Evolutionary conservation across 1,284 basidiomycete species (phyloP).

Genomic region (Apiotrichum sp.): DNA sequence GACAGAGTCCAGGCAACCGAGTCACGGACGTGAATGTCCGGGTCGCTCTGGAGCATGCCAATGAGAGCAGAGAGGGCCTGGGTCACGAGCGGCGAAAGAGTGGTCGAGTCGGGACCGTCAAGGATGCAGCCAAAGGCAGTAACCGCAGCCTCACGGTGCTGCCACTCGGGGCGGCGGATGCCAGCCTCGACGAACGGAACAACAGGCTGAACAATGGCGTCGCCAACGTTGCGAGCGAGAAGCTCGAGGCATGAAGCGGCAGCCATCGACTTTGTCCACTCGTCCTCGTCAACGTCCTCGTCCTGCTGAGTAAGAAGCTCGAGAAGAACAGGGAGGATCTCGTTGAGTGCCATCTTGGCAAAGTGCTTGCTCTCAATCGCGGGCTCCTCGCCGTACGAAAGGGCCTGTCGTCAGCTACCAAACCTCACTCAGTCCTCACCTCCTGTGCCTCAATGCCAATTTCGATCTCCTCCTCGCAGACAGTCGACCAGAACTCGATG

Average conservation of each 20-base stretch:
- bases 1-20: conserved; percentile 98
- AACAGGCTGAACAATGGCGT: conserved; percentile 82
- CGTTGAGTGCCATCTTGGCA: conserved; percentile 86
- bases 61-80: conserved; percentile 92
- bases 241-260: conserved; percentile 88
- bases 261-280: conserved; percentile 98
- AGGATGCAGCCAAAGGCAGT: conserved; percentile 98
- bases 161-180: conserved; percentile 85
- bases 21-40: conserved; percentile 83
- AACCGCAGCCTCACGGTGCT: conserved; percentile 89
- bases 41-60: conserved; percentile 82
- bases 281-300: conserved; percentile 96
- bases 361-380: conserved; percentile 84
- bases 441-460: conserved; percentile 87
- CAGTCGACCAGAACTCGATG: conserved; percentile 99
- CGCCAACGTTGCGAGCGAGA: conserved; percentile 83
- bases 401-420: conserved; percentile 56
- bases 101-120: conserved; percentile 80
- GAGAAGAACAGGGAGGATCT: conserved; percentile 89
- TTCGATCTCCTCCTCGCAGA: conserved; percentile 96
- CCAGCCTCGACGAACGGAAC: conserved; percentile 97
- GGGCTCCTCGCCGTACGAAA: conserved; percentile 84
- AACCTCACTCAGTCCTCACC: too few relatives aligned
- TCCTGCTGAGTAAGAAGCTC: conserved; percentile 85
- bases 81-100: conserved; percentile 77